Base-by-base conservation (phyloP, 768 basidiomycete species). In the Pulveroboletus sp. region DNA sequence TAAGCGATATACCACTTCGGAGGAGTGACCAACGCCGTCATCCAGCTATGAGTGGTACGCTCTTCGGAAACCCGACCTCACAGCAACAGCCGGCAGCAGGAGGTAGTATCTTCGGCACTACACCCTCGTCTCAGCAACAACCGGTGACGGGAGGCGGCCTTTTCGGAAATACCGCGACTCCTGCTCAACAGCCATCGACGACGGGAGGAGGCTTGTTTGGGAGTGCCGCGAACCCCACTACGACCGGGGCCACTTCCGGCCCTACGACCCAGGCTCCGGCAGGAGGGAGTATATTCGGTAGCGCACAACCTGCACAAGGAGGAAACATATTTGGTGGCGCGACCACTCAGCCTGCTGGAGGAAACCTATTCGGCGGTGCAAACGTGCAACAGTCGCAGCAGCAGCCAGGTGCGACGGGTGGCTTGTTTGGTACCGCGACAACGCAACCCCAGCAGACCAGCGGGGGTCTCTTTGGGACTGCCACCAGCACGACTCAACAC, bases 71-170 rank as follows among this genome's bases (percentile, higher is more conserved):
- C 22, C 12, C 64, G 22, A 41, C 49, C 16, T 22, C 52, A 14
- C 66, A 61, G 14, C 60, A 60, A 48, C 62, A 59, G n/a, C 54
- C 58, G 0, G 40, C 61, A 30, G 37, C 67, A 24, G 56, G 62
- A 1, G 53, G 59, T 13, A 41, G 22, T 47, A 20, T 68, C 16
- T 68, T 68, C n/a, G 68, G 66, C 20, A 48, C 26, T 32, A 53
- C 55, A 8, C 51, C 53, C 55, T 44, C 47, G 13, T 49, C 65
- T 29, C 67, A 70, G 26, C 63, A 60, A 38, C 63, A 55, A 47
- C 49, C 58, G 6, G 45, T 56, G 14, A 38, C 43, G 13, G 61
- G 61, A 22, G 38, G 56, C 10, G 30, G 50, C n/a, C 48, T 56
- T 29, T 61, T 61, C 16, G 60, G 61, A 32, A 34, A 32, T 32